A percentile compares a stretch with the other conserved stretches of the same genome.
These are phyloP conservation scores for Aspergillus cristatus DNA, from an alignment of 495 filamentous ascomycete genomes.

Conservation along the genomic window DNA sequence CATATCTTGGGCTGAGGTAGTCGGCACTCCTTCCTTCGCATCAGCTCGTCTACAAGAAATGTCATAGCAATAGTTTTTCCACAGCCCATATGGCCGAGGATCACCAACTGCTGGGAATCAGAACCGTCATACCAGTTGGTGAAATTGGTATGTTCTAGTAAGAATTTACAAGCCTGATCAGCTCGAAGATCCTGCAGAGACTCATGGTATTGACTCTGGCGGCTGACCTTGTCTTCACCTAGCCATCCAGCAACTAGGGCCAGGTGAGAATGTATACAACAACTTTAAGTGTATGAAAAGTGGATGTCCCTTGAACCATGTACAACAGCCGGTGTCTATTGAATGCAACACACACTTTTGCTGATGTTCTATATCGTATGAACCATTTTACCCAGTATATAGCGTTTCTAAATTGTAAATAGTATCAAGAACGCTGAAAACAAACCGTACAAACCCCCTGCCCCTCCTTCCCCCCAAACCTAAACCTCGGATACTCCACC, in stretches of 20 bases:
- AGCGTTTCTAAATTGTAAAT: no score
- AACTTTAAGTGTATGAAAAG: neutral
- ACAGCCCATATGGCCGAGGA: constrained; percentile 17
- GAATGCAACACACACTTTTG: no score
- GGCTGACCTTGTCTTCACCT: constrained; percentile 7
- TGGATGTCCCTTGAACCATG: no score
- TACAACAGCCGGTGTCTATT: no score
- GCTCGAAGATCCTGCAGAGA: constrained; percentile 7
- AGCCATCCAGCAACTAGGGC: constrained; percentile 6
- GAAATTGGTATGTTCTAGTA: constrained; percentile 6
- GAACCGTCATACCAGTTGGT: constrained; percentile 6
- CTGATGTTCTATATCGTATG: no score
- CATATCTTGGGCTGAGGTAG: constrained; percentile 17
- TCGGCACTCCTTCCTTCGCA: constrained; percentile 7
- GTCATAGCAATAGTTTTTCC: constrained; percentile 16
- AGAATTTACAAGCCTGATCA: constrained; percentile 8
- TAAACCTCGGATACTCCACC: constrained; percentile 74
- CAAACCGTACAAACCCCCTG: constrained; percentile 77
- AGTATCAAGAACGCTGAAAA: constrained; percentile 42
- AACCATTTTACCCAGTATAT: no score
- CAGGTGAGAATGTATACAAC: constrained; percentile 4
- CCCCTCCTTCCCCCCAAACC: constrained; percentile 78
- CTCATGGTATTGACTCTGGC: constrained; percentile 5
- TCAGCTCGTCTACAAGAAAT: constrained; percentile 15
- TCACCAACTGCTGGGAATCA: constrained; percentile 10